These are phyloP conservation scores for Calonectria naviculata DNA, from an alignment of 2,329 filamentous ascomycete species.

Conservation along the genomic window DNA sequence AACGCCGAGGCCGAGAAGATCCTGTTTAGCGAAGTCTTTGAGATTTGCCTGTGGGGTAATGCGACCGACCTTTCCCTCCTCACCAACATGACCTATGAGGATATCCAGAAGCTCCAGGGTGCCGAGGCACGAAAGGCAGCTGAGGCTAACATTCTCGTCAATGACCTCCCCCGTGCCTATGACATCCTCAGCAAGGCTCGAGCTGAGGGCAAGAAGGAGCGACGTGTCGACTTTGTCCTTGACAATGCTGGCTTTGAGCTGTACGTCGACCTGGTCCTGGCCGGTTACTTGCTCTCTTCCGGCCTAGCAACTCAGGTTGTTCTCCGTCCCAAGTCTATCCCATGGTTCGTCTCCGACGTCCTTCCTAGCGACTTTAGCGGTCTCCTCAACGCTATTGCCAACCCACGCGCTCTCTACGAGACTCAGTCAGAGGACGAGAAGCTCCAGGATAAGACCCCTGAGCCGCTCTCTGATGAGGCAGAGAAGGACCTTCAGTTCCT, in stretches of 20 bases:
- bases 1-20: constrained; percentile 78
- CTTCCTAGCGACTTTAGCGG: constrained; percentile 85
- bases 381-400: constrained; percentile 83
- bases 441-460: constrained; percentile 65
- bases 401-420: constrained; percentile 83
- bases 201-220: constrained; percentile 70
- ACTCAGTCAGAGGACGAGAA: constrained; percentile 76
- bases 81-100: constrained; percentile 90
- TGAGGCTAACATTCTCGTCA: constrained; percentile 92
- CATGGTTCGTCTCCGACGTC: constrained; percentile 99
- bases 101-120: constrained; percentile 96
- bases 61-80: constrained; percentile 93
- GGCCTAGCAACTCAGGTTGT: constrained; percentile 89
- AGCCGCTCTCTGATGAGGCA: constrained; percentile 75
- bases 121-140: constrained; percentile 85
- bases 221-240: constrained; percentile 91
- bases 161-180: constrained; percentile 83
- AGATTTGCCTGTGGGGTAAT: constrained; percentile 98
- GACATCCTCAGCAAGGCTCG: constrained; percentile 73
- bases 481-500: constrained; percentile 76
- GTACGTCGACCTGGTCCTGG: constrained; percentile 93
- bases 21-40: constrained; percentile 91
- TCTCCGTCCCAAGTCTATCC: constrained; percentile 92
- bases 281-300: constrained; percentile 86
- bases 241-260: constrained; percentile 98